Percentiles rank a stretch among this genome's conserved stretches.
Evolutionary conservation across 139 green algal species (phyloP).

Genomic region (Dunaliella primolecta): DNA sequence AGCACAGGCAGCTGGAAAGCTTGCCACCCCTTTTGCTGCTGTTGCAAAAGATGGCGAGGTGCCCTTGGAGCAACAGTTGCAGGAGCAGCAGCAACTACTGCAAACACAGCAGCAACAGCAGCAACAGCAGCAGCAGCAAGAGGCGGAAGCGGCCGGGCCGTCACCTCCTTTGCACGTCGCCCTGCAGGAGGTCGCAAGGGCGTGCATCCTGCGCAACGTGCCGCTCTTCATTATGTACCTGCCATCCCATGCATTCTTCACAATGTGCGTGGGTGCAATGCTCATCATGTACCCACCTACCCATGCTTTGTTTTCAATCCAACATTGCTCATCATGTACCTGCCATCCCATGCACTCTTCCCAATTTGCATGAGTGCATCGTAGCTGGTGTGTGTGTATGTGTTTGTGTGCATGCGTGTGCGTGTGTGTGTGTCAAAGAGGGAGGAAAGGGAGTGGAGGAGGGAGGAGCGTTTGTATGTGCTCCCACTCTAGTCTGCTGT

Average conservation of each 20-base stretch:
- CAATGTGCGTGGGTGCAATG: slow-evolving; percentile 18
- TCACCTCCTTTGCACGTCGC: neutral
- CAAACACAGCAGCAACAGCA: neutral
- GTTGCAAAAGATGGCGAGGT: too few relatives aligned
- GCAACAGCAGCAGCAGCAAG: neutral
- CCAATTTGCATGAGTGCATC: slow-evolving; percentile 15
- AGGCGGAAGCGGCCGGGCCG: neutral
- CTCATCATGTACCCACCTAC: too few relatives aligned
- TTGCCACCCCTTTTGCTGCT: too few relatives aligned
- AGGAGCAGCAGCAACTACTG: too few relatives aligned
- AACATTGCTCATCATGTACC: slow-evolving; percentile 68
- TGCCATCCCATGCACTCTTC: slow-evolving; percentile 45
- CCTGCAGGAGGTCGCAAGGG: neutral
- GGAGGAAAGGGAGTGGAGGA: too few relatives aligned
- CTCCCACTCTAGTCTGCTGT: too few relatives aligned
- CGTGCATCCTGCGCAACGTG: slow-evolving; percentile 15
- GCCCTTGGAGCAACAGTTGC: too few relatives aligned
- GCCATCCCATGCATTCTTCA: slow-evolving; percentile 44
- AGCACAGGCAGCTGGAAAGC: too few relatives aligned
- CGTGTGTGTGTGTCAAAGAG: slow-evolving; percentile 37
- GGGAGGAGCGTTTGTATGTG: neutral
- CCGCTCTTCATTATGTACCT: slow-evolving; percentile 59
- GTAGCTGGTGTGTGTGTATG: neutral
- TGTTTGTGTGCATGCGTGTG: neutral
- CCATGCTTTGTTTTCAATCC: too few relatives aligned